Base-by-base conservation (phyloP, 331 rosid species). In the Telfairia occidentalis region DNA sequence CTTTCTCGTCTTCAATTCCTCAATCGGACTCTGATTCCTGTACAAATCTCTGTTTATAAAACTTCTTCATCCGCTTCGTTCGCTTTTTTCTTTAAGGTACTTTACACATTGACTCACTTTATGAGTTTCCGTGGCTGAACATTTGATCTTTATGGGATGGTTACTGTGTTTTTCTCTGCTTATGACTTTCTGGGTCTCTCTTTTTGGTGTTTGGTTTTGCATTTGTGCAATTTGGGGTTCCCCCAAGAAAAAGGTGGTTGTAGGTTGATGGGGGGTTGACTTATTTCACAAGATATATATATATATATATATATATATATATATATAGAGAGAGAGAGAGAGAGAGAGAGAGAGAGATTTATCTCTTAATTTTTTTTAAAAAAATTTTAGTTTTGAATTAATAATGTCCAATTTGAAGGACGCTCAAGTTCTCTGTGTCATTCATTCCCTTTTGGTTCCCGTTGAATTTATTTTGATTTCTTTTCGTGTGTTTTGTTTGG, bases 221-320 rank as follows among this genome's bases (percentile, higher is more conserved):
- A 32, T 72, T 71, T 71, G 58, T 42, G 60, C 28, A 30, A 48
- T 71, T 71, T 43, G 76, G 64, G 76, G 24, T 73, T 29, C 35
- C 45, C 43, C 26, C 34, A 2, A 34, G 15, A 70, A 70, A 70
- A 53, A 30, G 76, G 63, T 73, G 76, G 64, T 73, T 24, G 71
- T 63, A 32, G 76, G 76, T 72, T 72, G 63, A 34, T 19, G 63
- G 76, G 61, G 63, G 46, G 63, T 73, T 73, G 76, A 73, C 76
- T 73, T 73, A 50, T 50, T 53, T 30, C 64, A 4, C n/a, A 34
- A 53, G n/a, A n/a, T n/a, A n/a, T n/a, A n/a, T n/a, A n/a, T n/a
- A n/a, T n/a, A n/a, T n/a, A n/a, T n/a, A n/a, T n/a, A n/a, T n/a
- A n/a, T n/a, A n/a, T n/a, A n/a, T n/a, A n/a, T n/a, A n/a, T n/a